Conservation (phyloP, 2,329 filamentous ascomycete genomes). For the Hortaea werneckii region DNA sequence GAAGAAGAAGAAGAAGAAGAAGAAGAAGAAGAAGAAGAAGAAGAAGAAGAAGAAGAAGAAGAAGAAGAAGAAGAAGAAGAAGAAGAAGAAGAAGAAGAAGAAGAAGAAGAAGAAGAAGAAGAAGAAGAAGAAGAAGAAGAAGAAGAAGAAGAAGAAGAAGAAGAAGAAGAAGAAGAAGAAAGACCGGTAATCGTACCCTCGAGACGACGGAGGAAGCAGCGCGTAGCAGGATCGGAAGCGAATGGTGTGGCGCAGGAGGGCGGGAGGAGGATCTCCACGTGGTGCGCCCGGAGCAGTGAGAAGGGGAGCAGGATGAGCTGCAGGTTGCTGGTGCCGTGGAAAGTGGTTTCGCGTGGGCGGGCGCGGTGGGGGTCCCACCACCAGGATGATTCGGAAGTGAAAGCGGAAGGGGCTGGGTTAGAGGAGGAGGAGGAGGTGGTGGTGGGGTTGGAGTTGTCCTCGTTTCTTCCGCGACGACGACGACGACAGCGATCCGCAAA, state of each 20-base stretch:
- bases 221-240: conserved; percentile 6
- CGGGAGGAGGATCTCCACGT: conserved; percentile 16
- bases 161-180: too few relatives aligned
- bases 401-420: conserved; percentile 3
- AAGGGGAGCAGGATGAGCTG: conserved; percentile 20
- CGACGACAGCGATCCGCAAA: conserved; percentile 12
- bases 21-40: too few relatives aligned
- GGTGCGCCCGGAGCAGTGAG: conserved; percentile 15
- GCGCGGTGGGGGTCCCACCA: conserved; percentile 17
- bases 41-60: too few relatives aligned
- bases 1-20: too few relatives aligned
- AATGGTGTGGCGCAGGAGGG: neutral
- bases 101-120: too few relatives aligned
- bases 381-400: conserved; percentile 8
- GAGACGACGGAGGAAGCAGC: conserved; percentile 12
- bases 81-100: too few relatives aligned
- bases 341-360: conserved; percentile 12
- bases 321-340: conserved; percentile 17
- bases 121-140: too few relatives aligned
- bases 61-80: too few relatives aligned
- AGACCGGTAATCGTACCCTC: conserved; percentile 8
- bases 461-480: neutral
- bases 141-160: too few relatives aligned
- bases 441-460: too few relatives aligned
- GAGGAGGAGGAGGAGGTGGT: too few relatives aligned